Base-by-base conservation (phyloP, 495 filamentous ascomycete species). In the Penicillium coprophilum region DNA sequence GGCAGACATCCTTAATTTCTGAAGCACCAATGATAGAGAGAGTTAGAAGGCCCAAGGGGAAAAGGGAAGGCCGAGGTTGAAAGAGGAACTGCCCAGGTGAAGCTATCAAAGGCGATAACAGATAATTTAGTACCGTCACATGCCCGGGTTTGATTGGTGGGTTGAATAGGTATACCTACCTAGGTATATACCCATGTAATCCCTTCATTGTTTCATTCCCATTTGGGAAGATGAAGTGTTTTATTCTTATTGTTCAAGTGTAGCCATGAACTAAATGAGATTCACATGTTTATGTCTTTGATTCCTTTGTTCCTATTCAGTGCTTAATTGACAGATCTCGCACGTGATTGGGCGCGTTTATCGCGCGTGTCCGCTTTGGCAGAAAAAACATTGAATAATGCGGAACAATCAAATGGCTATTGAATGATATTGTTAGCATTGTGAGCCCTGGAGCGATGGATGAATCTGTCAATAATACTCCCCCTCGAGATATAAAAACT, bases 401-500 rank as follows among this genome's bases (percentile, higher is more conserved):
- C 34, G 11, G 24, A 38, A 52, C 34, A 41, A 60, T 56, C 47
- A 52, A 46, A 58, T 50, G 58, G 53, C 15, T 20, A 47, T 47
- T 31, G 27, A 47, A 47, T 47, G 45, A 12, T 4, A 47, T 47
- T 47, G 27, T 47, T n/a, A 46, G 45, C 30, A 45, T 54, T 38
- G 46, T 39, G 40, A 34, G 39, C 45, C 32, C 76, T 74, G 73
- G 72, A 77, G 39, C 45, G 31, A 77, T 74, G 73, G 72, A 77
- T 47, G 72, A 80, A 20, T 66, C 71, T 6, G 66, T 81, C 32
- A 73, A 70, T 32, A 74, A 80, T 58, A 80, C 77, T 32, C 78
- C 81, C 15, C 56, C 74, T 48, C 77, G 79, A 65, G 73, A 76
- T 57, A 78, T 70, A 58, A 82, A 77, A 60, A 65, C 71, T 36